Evolutionary conservation across 805 yeast genomes (phyloP).

Genomic region (Babjeviella inositovora): DNA sequence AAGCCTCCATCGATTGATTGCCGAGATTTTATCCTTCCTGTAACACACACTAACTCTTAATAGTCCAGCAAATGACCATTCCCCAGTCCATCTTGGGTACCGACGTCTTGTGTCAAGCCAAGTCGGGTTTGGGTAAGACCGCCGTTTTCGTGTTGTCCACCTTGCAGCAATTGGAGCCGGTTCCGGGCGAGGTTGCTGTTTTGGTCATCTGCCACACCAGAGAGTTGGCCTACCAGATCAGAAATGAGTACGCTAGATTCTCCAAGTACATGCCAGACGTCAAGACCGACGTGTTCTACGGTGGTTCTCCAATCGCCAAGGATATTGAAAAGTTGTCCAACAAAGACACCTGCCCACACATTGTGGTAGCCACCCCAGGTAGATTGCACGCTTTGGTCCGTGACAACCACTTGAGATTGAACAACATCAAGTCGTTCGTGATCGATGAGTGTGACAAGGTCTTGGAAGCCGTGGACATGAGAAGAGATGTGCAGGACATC

Average conservation of each 20-base stretch:
- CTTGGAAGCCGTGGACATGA: conserved; percentile 81
- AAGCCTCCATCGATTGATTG: too few species aligned
- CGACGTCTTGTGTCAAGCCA: conserved; percentile 96
- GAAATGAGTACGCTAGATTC: conserved; percentile 93
- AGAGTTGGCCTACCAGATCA: conserved; percentile 96
- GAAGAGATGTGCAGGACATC: conserved; percentile 96
- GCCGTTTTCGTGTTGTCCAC: conserved; percentile 95
- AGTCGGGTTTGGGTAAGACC: conserved; percentile 98
- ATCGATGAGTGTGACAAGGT: conserved; percentile 98
- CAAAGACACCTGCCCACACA: conserved; percentile 91
- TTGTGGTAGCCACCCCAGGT: conserved; percentile 97
- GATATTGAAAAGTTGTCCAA: conserved; percentile 80
- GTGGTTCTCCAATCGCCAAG: conserved; percentile 78
- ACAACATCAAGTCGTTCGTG: conserved; percentile 85
- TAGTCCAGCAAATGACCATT: conserved; percentile 95
- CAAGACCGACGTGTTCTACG: conserved; percentile 90
- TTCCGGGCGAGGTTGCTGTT: conserved; percentile 91
- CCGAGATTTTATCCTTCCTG: too few species aligned
- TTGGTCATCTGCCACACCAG: conserved; percentile 96
- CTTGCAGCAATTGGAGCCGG: conserved; percentile 92
- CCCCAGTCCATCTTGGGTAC: conserved; percentile 97
- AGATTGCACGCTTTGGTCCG: conserved; percentile 88
- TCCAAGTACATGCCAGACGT: conserved; percentile 98
- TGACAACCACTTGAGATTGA: conserved; percentile 76
- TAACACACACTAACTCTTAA: conserved; percentile 7